A percentile compares a stretch with the other conserved stretches of the same genome.
phyloP scores from a whole-genome alignment of 1,139 yeast species.

The Zygosaccharomyces pseudobailii region DNA sequence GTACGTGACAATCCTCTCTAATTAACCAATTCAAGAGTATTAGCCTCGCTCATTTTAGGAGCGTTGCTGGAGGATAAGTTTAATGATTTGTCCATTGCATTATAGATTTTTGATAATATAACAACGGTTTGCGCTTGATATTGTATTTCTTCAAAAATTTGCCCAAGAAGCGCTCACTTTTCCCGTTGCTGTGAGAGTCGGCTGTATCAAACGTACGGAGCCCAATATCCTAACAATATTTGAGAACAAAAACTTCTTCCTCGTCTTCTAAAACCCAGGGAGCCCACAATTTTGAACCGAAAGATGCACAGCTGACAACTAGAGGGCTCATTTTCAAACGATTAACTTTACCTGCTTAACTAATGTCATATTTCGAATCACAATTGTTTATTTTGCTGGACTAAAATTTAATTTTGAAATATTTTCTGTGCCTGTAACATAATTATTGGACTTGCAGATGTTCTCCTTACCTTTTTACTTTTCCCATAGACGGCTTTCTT shows the following conservation, averaged over 20 bases:
- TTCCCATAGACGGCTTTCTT: too few relatives aligned
- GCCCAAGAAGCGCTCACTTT: constrained; percentile 37
- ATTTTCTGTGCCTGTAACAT: too few relatives aligned
- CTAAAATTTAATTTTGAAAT: too few relatives aligned
- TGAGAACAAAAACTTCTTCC: constrained; percentile 36
- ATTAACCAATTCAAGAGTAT: constrained; percentile 26
- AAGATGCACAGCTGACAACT: constrained; percentile 49
- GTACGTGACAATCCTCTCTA: constrained; percentile 42
- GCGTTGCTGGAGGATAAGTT: constrained; percentile 1
- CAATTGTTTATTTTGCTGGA: too few relatives aligned
- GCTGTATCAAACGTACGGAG: constrained; percentile 46
- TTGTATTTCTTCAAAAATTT: constrained; percentile 37
- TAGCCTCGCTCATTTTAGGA: constrained; percentile 10
- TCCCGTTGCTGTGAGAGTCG: constrained; percentile 39
- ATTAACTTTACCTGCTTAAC: constrained; percentile 19
- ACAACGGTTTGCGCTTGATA: constrained; percentile 39
- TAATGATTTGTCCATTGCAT: constrained; percentile 25
- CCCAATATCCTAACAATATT: constrained; percentile 42
- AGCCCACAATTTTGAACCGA: constrained; percentile 40
- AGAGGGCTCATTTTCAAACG: constrained; percentile 40
- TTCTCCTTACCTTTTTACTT: too few relatives aligned
- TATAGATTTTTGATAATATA: constrained; percentile 38
- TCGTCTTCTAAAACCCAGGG: constrained; percentile 41
- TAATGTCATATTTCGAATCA: background rate
- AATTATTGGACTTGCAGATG: too few relatives aligned